Percentiles rank a stretch among this genome's conserved stretches.
phyloP scores from a whole-genome alignment of 768 basidiomycete species.

The Hericium rajendrae region DNA sequence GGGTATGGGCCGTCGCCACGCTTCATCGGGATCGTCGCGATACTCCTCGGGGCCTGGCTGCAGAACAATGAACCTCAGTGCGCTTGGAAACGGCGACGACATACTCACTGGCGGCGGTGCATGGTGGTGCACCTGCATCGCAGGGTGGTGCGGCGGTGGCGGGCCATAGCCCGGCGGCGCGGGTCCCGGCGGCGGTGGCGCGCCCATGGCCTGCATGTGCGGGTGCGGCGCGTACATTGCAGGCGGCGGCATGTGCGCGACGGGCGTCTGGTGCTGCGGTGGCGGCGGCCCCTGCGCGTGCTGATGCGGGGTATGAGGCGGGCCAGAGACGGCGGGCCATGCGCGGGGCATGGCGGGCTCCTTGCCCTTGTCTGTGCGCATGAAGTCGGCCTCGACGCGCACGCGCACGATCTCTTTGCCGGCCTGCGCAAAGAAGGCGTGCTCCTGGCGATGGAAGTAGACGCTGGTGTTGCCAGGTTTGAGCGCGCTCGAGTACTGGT shows the following conservation, averaged over 20 bases:
- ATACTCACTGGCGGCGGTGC: conserved; percentile 9
- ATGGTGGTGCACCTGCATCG: conserved; percentile 7
- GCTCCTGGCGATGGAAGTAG: conserved; percentile 68
- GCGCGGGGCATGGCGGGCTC: conserved; percentile 14
- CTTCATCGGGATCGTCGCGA: conserved; percentile 49
- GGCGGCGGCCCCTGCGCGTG: conserved; percentile 7
- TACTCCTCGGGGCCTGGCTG: conserved; percentile 32
- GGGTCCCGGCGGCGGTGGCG: conserved; percentile 17
- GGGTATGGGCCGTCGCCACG: conserved; percentile 66
- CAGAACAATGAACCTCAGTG: conserved; percentile 1
- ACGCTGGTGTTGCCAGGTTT: conserved; percentile 58
- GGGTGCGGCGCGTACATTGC: conserved; percentile 17
- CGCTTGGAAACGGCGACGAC: conserved; percentile 1
- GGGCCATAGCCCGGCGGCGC: conserved; percentile 20
- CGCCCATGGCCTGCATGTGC: conserved; percentile 16
- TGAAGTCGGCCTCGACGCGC: conserved; percentile 57
- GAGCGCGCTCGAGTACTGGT: conserved; percentile 34
- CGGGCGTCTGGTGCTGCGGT: conserved; percentile 10
- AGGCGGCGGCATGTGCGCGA: conserved; percentile 26
- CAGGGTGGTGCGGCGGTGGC: conserved; percentile 6
- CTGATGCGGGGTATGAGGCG: conserved; percentile 10
- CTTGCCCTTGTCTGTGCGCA: conserved; percentile 15
- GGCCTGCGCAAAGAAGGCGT: conserved; percentile 71
- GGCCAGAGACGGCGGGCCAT: conserved; percentile 16
- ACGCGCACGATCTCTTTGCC: conserved; percentile 73